A percentile compares a stretch with the other conserved stretches of the same genome.
Conservation (phyloP, 352 stramenopile genomes). For the Phytopythium ostracodes region DNA sequence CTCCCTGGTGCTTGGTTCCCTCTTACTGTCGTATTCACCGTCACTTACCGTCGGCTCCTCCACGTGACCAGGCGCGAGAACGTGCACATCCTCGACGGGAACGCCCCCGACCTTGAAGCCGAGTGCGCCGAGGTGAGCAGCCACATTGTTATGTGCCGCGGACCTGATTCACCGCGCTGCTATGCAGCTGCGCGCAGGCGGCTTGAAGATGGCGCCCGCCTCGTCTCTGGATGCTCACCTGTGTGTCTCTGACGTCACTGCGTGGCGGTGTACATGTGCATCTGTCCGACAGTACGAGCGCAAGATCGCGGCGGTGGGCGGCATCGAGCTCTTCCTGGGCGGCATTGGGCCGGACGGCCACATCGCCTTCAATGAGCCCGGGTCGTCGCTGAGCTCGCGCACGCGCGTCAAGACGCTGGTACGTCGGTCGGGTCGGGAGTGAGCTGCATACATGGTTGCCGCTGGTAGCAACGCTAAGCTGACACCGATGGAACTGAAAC, state of each 20-base stretch:
- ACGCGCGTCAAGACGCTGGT: conserved; percentile 88
- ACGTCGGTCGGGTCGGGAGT: too few species aligned
- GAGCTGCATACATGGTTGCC: too few species aligned
- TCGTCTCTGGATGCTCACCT: neutral
- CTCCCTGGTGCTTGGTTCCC: neutral
- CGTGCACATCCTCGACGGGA: conserved; percentile 86
- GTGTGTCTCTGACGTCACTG: too few species aligned
- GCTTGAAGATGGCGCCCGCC: neutral
- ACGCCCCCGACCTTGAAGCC: conserved; percentile 63
- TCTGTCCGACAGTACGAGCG: conserved; percentile 51
- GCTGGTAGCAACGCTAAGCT: too few species aligned
- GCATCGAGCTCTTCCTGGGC: conserved; percentile 91
- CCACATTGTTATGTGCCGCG: neutral
- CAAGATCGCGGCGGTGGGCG: conserved; percentile 75
- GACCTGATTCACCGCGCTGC: neutral
- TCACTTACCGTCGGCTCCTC: too few species aligned
- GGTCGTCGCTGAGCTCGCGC: conserved; percentile 71
- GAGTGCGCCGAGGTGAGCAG: conserved; percentile 65
- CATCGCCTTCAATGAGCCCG: conserved; percentile 92
- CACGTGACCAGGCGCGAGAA: conserved; percentile 56
- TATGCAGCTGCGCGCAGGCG: conserved; percentile 3
- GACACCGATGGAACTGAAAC: too few species aligned
- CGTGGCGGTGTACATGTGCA: neutral
- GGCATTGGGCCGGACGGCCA: conserved; percentile 91
- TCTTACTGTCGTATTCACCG: too few species aligned